Conservation (phyloP, 805 yeast genomes). For the Brettanomyces naardenensis region DNA sequence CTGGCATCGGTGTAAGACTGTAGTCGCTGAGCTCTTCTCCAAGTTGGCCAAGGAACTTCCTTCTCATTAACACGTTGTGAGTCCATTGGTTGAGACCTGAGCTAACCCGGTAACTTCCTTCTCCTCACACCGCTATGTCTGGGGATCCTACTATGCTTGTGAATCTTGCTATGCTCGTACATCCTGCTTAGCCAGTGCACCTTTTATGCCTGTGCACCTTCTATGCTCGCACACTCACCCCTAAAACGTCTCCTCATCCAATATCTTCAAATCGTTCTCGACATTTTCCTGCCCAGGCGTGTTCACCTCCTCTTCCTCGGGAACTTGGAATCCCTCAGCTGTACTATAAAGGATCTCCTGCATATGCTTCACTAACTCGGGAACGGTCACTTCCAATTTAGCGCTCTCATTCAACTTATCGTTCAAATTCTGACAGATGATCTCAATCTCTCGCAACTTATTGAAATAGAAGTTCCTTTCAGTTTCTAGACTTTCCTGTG, state of each 20-base stretch:
- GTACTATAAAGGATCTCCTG: conserved; percentile 74
- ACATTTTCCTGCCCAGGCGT: conserved; percentile 8
- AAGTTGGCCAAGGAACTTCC: no score
- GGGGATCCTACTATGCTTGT: no score
- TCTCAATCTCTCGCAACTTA: conserved; percentile 83
- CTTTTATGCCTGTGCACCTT: no score
- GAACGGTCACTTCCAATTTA: conserved; percentile 19
- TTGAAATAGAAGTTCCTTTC: conserved; percentile 89
- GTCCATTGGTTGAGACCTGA: no score
- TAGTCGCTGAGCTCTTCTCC: no score
- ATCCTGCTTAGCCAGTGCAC: no score
- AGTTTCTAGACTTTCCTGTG: conserved; percentile 60
- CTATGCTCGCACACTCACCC: no score
- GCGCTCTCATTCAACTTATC: conserved; percentile 33
- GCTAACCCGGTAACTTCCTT: no score
- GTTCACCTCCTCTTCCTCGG: conserved; percentile 25
- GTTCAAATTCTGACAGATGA: conserved; percentile 57
- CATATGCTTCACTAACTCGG: conserved; percentile 47
- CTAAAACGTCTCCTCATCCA: conserved; percentile 30
- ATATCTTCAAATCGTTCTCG: conserved; percentile 15
- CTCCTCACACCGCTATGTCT: no score
- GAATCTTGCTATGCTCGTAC: no score
- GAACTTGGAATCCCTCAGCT: conserved; percentile 74
- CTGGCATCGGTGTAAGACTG: no score
- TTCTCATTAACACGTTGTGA: no score